Base-by-base conservation (phyloP, 2,329 filamentous ascomycete genomes). In the Talaromyces sp. region DNA sequence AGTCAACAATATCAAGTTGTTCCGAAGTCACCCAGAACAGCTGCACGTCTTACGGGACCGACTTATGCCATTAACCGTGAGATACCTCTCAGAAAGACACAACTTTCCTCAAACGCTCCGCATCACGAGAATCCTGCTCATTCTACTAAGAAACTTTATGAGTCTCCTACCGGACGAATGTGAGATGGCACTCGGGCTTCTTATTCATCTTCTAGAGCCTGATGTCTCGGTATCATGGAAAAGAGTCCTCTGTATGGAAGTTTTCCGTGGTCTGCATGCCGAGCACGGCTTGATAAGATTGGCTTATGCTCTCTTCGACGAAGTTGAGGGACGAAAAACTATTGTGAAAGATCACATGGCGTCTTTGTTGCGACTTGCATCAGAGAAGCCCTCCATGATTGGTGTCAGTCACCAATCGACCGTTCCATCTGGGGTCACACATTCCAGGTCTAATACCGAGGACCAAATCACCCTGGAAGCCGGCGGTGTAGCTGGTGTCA, bases 381-480 rank as follows among this genome's bases (percentile, higher is more conserved):
- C 92, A 0, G 94, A 99, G 70, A 96, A 92, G 69, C 94, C 94
- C 1, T 80, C 85, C 0, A 81, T 96, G 27, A 97, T 99, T 63
- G 94, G 94, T 0, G 83, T 97, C 3, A 88, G 92, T 4, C 88
- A 90, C 63, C 91, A 96, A 66, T 97, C 94, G 1, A 92, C 91
- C 0, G 85, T 93, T 35, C 92, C 94, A 6, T 83, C 84, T 0
- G 82, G 83, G 9, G 82, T 84, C 4, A 80, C 82, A 51, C 81
- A 81, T 35, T 80, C 78, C 48, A 80, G 81, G 55, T 83, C 85
- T 46, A 77, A 79, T 3, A 83, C 86, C 1, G 85, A 87, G 29
- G 92, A 97, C 63, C 90, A 93, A 73, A 90, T 89, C n/a, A 88
- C 94, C 66, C 81, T 96, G 8, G 93, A 97, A 75, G 90, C 92